Conservation (phyloP, 805 yeast genomes). For the Myxozyma kluyveri region DNA sequence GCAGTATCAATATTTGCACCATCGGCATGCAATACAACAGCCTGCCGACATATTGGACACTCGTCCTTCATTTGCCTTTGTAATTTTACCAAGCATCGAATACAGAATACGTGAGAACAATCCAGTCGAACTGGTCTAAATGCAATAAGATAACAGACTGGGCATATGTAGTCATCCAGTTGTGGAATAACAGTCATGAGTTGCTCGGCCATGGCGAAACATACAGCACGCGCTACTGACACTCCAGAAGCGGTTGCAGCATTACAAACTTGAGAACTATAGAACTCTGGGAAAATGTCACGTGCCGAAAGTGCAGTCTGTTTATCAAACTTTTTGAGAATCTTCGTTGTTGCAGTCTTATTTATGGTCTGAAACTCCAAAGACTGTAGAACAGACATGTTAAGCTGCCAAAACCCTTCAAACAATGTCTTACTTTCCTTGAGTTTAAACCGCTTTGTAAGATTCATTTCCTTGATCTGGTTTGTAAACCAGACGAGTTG, state of each 20-base stretch:
- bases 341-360: slow-evolving; percentile 61
- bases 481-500: slow-evolving; percentile 45
- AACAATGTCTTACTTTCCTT: slow-evolving; percentile 49
- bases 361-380: slow-evolving; percentile 62
- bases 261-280: slow-evolving; percentile 1
- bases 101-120: slow-evolving; percentile 70
- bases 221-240: slow-evolving; percentile 53
- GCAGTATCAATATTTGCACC: slow-evolving; percentile 57
- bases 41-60: slow-evolving; percentile 64
- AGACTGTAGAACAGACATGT: slow-evolving; percentile 54
- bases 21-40: slow-evolving; percentile 58
- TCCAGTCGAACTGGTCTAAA: slow-evolving; percentile 64
- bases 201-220: slow-evolving; percentile 50
- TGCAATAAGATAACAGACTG: slow-evolving; percentile 67
- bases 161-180: slow-evolving; percentile 71
- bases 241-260: background rate
- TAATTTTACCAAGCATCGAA: slow-evolving; percentile 66
- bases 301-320: slow-evolving; percentile 53
- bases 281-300: slow-evolving; percentile 46
- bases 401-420: slow-evolving; percentile 51
- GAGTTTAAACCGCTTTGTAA: slow-evolving; percentile 46
- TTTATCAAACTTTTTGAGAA: slow-evolving; percentile 73
- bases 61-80: slow-evolving; percentile 56
- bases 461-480: slow-evolving; percentile 42
- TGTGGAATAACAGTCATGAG: slow-evolving; percentile 64